Base-by-base conservation (phyloP, 306 rosid species). In the Casuarina cunninghamiana region DNA sequence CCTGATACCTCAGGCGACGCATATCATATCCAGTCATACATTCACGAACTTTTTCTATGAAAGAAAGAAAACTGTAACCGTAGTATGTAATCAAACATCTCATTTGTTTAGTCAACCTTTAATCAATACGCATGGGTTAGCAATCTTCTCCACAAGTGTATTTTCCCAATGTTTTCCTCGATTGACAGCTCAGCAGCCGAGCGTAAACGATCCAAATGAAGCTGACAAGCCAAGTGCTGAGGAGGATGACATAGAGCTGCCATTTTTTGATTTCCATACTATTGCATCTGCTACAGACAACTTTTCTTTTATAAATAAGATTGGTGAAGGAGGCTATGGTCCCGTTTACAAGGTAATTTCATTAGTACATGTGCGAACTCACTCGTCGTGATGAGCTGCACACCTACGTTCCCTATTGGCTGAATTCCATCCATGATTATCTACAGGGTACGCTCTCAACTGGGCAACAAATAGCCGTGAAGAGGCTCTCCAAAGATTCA, bases 251-350 rank as follows among this genome's bases (percentile, higher is more conserved):
- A 67, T 57, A 81, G 77, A 81, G 45, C 87, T 83, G 5, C 86
- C 87, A 62, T 53, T 58, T 41, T 86, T 83, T 82, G 82, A 86
- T 51, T 53, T 81, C 43, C 3, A 77, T 55, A 73, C 67, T 45
- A 76, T 86, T 84, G 86, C 84, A 86, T 85, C 86, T 37, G 85
- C 87, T 26, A 86, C 87, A 6, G 48, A 67, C 65, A 81, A 78
- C 75, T 86, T 83, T 82, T 81, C 85, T 68, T 37, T 48, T 67
- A 41, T 42, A 76, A 86, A 81, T 17, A 86, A 86, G 82, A 78
- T 86, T 73, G 89, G 89, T 72, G 89, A 86, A 78, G 89, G 87
- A 9, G 89, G 89, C 81, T 86, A 81, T 81, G 89, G 89, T 72
- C 76, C 82, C 35, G 87, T 86, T 53, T 83, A 83, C 85, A 86